Conservation (phyloP, 148 eudicot species). For the Dysphania ambrosioides region DNA sequence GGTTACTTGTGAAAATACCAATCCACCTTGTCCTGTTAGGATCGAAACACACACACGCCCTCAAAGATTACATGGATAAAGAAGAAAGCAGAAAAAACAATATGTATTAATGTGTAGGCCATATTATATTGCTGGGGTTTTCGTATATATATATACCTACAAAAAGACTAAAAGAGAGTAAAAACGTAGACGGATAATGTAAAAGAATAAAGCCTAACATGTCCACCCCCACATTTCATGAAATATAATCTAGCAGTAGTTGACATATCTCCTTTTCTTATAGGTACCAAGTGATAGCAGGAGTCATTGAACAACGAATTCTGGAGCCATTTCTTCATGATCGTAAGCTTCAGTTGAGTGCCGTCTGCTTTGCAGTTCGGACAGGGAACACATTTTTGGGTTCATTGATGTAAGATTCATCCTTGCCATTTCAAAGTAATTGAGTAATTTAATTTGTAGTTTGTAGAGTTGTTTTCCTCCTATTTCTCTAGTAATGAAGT, state of each 20-base stretch:
- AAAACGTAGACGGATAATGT: too few species aligned
- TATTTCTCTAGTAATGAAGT: not conserved
- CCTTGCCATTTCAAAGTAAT: not conserved
- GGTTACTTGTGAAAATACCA: not conserved
- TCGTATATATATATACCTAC: too few species aligned
- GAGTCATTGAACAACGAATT: slow-evolving; percentile 74
- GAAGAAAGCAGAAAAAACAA: too few species aligned
- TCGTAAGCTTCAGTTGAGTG: slow-evolving; percentile 64
- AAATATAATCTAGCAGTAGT: not conserved
- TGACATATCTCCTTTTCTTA: not conserved
- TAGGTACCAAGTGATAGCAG: slow-evolving; percentile 87
- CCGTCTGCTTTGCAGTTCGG: slow-evolving; percentile 75
- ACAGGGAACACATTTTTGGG: slow-evolving; percentile 92
- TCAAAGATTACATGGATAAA: too few species aligned
- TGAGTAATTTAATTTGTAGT: not conserved
- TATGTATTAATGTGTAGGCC: too few species aligned
- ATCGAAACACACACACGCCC: too few species aligned
- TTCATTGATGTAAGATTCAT: slow-evolving; percentile 59
- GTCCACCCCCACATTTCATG: not conserved
- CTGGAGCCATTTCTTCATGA: slow-evolving; percentile 78
- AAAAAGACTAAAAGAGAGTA: too few species aligned
- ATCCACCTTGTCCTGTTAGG: too few species aligned
- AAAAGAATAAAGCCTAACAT: too few species aligned
- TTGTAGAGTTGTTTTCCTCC: not conserved
- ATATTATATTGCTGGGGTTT: too few species aligned